Base-by-base conservation (phyloP, 2,329 filamentous ascomycete genomes). In the Trichoderma arundinaceum region DNA sequence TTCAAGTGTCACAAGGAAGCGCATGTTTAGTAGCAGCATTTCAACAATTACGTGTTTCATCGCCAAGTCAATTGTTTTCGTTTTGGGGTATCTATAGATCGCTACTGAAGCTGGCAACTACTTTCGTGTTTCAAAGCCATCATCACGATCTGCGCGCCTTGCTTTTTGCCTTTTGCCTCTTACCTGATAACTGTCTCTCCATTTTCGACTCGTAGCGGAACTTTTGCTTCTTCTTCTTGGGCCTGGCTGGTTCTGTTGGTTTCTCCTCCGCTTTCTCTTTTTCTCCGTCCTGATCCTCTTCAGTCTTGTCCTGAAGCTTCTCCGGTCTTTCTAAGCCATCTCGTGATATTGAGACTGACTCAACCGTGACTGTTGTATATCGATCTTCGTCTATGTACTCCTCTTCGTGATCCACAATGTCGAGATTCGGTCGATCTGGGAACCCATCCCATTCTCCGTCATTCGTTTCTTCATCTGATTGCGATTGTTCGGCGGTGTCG, bases 341-440 rank as follows among this genome's bases (percentile, higher is more conserved):
- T 70, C 87, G 87, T 12, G 90, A 89, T 15, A 96, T 86, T 68
- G 90, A 90, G 71, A 99, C 92, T 10, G 91, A 90, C 76, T 97
- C 94, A 1, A 99, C 89, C 0, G 92, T 97, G 32, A 99, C 95
- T 0, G 92, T 97, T 0, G 95, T 98, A 76, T 92, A 97, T 75
- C 91, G 91, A 77, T 97, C 94, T 76, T 98, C 95, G 77, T 99
- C 95, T 70, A 97, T 87, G 79, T 97, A 99, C 77, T 98, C 93
- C 71, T 94, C 93, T 76, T 97, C 91, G 71, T 92, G 88, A 74
- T 96, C 89, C 51, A 95, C 79, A 22, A 87, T 83, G 44, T 83
- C 76, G 4, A 79, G 70, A 13, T 79, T 69, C 13, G 78, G 76
- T 28, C 75, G 72, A 59, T 90, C 88, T 19, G 83, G 80, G 60